Percentiles rank a stretch among this genome's conserved stretches.
These are phyloP conservation scores for Termitomyces sp. DNA, from an alignment of 768 basidiomycete species.

Conservation along the genomic window DNA sequence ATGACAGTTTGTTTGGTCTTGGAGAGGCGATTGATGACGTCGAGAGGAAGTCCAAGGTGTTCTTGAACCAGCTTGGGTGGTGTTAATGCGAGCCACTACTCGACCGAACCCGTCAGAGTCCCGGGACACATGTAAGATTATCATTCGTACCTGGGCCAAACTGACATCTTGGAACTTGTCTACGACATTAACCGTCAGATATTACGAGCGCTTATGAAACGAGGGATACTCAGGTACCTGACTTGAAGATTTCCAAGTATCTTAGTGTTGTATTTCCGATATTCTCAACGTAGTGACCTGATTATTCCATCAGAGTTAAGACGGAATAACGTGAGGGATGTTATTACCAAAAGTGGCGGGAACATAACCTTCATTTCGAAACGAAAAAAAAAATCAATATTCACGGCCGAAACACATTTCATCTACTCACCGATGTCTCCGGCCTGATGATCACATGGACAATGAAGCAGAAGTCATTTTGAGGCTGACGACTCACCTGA, in stretches of 20 bases:
- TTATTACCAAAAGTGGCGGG: slow-evolving; percentile 47
- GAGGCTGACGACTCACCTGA: slow-evolving; percentile 25
- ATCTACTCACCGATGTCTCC: slow-evolving; percentile 48
- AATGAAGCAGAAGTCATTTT: not conserved
- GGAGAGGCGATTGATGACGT: slow-evolving; percentile 24
- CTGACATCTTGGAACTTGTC: slow-evolving; percentile 32
- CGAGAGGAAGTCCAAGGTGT: slow-evolving; percentile 8
- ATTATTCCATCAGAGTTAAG: slow-evolving; percentile 1
- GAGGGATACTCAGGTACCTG: slow-evolving; percentile 19
- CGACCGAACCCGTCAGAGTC: not conserved
- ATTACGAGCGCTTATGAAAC: not conserved
- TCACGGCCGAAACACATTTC: not conserved
- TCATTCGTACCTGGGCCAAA: slow-evolving; percentile 34
- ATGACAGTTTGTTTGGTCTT: slow-evolving; percentile 36
- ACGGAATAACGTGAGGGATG: not conserved
- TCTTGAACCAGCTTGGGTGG: slow-evolving; percentile 14
- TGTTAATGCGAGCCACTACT: slow-evolving; percentile 19
- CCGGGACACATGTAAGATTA: not conserved
- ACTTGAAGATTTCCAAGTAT: slow-evolving; percentile 44
- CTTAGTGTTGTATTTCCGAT: slow-evolving; percentile 42
- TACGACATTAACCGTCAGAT: slow-evolving; percentile 1
- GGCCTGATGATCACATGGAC: slow-evolving; percentile 21
- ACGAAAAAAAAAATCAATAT: slow-evolving; percentile 1
- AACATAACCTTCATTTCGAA: slow-evolving; percentile 36
- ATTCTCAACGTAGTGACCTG: slow-evolving; percentile 52